Percentiles rank a stretch among this genome's conserved stretches.
phyloP scores from a whole-genome alignment of 805 yeast genomes.

The Candida adriatica region DNA sequence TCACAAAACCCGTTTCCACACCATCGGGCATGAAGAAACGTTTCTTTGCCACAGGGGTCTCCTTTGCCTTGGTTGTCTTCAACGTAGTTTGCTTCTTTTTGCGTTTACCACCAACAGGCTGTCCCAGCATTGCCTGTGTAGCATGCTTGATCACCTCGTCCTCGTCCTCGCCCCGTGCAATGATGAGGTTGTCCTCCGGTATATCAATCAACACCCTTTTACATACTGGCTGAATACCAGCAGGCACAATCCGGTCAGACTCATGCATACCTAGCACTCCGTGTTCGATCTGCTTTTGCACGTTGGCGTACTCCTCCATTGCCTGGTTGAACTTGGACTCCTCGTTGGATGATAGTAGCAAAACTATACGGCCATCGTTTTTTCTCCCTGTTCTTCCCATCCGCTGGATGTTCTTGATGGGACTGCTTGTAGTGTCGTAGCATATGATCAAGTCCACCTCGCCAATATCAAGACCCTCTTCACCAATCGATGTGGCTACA shows the following conservation, averaged over 20 bases:
- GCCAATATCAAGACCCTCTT: constrained; percentile 97
- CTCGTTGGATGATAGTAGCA: constrained; percentile 74
- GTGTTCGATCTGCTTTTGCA: constrained; percentile 62
- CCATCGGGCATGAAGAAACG: constrained; percentile 69
- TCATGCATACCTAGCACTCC: constrained; percentile 36
- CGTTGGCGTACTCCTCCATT: constrained; percentile 71
- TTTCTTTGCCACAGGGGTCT: constrained; percentile 28
- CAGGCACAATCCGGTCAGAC: constrained; percentile 67
- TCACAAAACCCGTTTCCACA: constrained; percentile 57
- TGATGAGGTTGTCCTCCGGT: constrained; percentile 62
- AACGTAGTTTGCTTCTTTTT: constrained; percentile 3
- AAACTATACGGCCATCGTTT: constrained; percentile 74
- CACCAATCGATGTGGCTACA: constrained; percentile 97
- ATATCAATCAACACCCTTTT: constrained; percentile 51
- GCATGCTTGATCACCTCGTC: constrained; percentile 66
- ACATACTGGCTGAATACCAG: constrained; percentile 45
- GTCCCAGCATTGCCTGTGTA: constrained; percentile 52
- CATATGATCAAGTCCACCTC: constrained; percentile 93
- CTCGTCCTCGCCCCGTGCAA: constrained; percentile 47
- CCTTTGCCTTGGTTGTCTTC: constrained; percentile 3
- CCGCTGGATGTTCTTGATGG: constrained; percentile 87
- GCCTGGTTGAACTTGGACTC: constrained; percentile 75
- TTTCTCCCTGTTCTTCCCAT: constrained; percentile 99
- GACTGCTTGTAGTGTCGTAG: constrained; percentile 88
- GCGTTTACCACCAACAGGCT: constrained; percentile 18